phyloP scores from a whole-genome alignment of 495 filamentous ascomycete genomes.

The Sordaria brevicollis region DNA sequence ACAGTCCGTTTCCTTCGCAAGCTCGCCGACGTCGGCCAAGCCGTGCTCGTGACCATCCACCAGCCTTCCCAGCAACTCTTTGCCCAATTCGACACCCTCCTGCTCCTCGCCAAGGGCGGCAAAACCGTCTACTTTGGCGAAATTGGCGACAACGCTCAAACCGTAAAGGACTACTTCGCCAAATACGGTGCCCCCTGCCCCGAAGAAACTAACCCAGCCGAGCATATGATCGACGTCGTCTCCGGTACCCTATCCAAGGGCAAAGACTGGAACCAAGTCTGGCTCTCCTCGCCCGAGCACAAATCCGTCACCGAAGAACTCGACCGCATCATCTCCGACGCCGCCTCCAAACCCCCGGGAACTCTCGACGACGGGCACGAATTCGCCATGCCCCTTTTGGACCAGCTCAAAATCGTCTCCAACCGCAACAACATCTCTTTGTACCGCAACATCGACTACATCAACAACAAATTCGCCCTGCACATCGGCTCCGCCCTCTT shows the following conservation, averaged over 20 bases:
- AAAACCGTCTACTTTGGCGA: constrained; percentile 59
- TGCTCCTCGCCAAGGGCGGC: constrained; percentile 57
- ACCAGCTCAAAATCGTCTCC: constrained; percentile 36
- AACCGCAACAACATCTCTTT: constrained; percentile 59
- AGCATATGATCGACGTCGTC: constrained; percentile 83
- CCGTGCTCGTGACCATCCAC: constrained; percentile 65
- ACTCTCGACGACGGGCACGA: constrained; percentile 22
- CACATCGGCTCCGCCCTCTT: constrained; percentile 41
- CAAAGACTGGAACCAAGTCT: constrained; percentile 68
- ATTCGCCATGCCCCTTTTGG: constrained; percentile 17
- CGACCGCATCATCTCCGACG: constrained; percentile 38
- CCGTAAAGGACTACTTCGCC: constrained; percentile 36
- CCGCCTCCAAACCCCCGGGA: constrained; percentile 19
- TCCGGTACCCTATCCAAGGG: constrained; percentile 44
- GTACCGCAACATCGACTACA: constrained; percentile 62
- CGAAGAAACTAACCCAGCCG: constrained; percentile 55
- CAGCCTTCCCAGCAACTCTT: constrained; percentile 67
- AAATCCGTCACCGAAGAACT: constrained; percentile 51
- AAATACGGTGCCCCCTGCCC: constrained; percentile 60
- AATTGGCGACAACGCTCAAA: constrained; percentile 33
- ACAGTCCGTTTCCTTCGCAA: constrained; percentile 81
- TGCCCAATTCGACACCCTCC: constrained; percentile 59
- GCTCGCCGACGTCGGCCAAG: constrained; percentile 62
- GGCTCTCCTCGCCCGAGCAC: constrained; percentile 60
- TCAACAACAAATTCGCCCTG: constrained; percentile 47